phyloP scores from a whole-genome alignment of 495 filamentous ascomycete genomes.

The Aspergillus panamensis region DNA sequence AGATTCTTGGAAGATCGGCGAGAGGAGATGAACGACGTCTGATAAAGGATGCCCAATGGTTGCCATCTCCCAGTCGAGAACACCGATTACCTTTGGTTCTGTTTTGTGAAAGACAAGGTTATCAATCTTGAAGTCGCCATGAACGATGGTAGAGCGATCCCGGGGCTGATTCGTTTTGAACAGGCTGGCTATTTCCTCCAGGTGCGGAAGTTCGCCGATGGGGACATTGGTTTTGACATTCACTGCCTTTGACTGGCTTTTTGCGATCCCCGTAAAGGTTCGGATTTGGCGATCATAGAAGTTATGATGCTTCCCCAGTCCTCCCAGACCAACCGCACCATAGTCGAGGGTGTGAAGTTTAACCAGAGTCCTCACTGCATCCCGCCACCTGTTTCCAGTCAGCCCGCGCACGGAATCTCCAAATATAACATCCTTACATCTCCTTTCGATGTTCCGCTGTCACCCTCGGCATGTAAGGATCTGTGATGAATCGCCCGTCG shows the following conservation, averaged over 20 bases:
- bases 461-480: constrained; percentile 7
- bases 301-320: background rate
- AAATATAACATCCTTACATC: background rate
- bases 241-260: background rate
- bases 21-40: constrained; percentile 4
- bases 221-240: constrained; percentile 1
- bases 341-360: constrained; percentile 3
- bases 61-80: constrained; percentile 17
- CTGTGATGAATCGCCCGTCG: constrained; percentile 8
- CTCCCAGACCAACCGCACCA: background rate
- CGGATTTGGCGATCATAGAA: constrained; percentile 12
- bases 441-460: background rate
- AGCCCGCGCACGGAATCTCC: background rate
- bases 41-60: constrained; percentile 14
- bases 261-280: background rate
- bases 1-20: no score
- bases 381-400: constrained; percentile 11
- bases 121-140: constrained; percentile 16
- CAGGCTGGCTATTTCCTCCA: constrained; percentile 3
- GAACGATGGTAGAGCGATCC: constrained; percentile 8
- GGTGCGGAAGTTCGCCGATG: constrained; percentile 5
- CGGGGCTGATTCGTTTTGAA: constrained; percentile 4
- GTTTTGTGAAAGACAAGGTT: constrained; percentile 15
- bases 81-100: constrained; percentile 12
- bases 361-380: constrained; percentile 1